A percentile compares a stretch with the other conserved stretches of the same genome.
Evolutionary conservation across 768 basidiomycete species (phyloP).

Genomic region (Scleroderma citrinum): DNA sequence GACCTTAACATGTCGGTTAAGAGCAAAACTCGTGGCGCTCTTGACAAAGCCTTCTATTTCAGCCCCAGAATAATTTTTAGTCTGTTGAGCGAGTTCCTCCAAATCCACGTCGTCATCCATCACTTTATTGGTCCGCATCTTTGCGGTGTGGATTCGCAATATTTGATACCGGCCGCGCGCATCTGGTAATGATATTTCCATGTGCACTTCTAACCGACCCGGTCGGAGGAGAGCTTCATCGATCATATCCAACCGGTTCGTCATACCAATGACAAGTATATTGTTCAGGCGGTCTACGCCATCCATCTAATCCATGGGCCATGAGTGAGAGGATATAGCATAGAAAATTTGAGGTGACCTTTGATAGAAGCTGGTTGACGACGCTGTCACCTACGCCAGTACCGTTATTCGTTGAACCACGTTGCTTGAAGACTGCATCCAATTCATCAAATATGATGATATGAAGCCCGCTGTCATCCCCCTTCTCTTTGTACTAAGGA

Average conservation of each 20-base stretch:
- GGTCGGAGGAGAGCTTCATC: constrained; percentile 97
- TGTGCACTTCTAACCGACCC: constrained; percentile 97
- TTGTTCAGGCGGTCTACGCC: constrained; percentile 99
- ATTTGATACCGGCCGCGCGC: constrained; percentile 91
- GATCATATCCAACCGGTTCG: constrained; percentile 97
- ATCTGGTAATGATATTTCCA: constrained; percentile 98
- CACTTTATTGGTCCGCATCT: constrained; percentile 89
- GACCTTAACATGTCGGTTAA: constrained; percentile 95
- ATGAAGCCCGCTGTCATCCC: constrained; percentile 93
- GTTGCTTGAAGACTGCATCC: constrained; percentile 98
- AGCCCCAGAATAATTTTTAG: constrained; percentile 98
- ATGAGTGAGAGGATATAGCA: constrained; percentile 7
- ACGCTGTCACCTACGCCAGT: constrained; percentile 99
- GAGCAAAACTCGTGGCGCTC: constrained; percentile 97
- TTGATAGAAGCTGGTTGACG: constrained; percentile 96
- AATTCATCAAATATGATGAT: constrained; percentile 99
- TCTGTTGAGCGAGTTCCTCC: constrained; percentile 68
- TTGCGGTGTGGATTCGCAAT: constrained; percentile 88
- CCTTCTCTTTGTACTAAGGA: constrained; percentile 88
- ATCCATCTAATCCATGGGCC: constrained; percentile 67
- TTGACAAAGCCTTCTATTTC: constrained; percentile 95
- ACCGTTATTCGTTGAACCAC: constrained; percentile 85
- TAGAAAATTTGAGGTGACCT: constrained; percentile 43
- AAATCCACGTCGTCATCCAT: constrained; percentile 87
- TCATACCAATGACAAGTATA: constrained; percentile 99